Evolutionary conservation across 2,329 filamentous ascomycete genomes (phyloP), one percentile per base, ranked within the genome.

Genomic region (Drechslerella coelobrocha): DNA sequence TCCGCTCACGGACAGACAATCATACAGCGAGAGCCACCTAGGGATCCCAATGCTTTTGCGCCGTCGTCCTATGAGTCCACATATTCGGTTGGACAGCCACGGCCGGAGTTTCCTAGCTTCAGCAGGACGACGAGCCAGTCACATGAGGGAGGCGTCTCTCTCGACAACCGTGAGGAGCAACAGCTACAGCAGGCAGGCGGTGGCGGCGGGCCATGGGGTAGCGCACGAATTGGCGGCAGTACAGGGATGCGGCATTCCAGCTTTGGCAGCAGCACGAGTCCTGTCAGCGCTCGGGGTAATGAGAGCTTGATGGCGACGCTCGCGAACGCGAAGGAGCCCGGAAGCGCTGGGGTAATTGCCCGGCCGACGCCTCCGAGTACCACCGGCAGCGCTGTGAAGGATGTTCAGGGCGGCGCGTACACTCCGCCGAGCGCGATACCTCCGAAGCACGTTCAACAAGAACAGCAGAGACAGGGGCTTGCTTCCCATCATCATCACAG

Each of bases 261-360:
- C 34, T 72, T 72, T 39, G 68, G 68, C 5, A 72, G 68, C 31
- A 66, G 61, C 54, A 66, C 68, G 51, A 72, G 68, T 60, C 68
- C 68, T 39, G 68, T 72, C 26, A 72, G 68, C 41, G 68, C 61
- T 61, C 68, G 60, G 66, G 61, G 61, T 50, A 47, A 31, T 26
- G 68, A 72, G 43, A 72, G 61, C 48, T 48, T 72, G 43, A 65
- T 72, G 55, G 68, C 68, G 29, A 57, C 61, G 21, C 24, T 71
- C 45, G 66, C 59, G 41, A 63, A 53, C 59, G 34, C 66, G 10
- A 71, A 72, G 47, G 60, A 72, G 24, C 45, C 61, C 24, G 65
- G 65, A 53, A 62, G 65, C 54, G 65, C 65, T 39, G 68, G 68
- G 24, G 68, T 72, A 2, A 72, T 72, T 51, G 68, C 68, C 14